Percentiles rank a stretch among this genome's conserved stretches.
These are phyloP conservation scores for Huiozyma sinensis DNA, from an alignment of 805 yeast species.

Conservation along the genomic window DNA sequence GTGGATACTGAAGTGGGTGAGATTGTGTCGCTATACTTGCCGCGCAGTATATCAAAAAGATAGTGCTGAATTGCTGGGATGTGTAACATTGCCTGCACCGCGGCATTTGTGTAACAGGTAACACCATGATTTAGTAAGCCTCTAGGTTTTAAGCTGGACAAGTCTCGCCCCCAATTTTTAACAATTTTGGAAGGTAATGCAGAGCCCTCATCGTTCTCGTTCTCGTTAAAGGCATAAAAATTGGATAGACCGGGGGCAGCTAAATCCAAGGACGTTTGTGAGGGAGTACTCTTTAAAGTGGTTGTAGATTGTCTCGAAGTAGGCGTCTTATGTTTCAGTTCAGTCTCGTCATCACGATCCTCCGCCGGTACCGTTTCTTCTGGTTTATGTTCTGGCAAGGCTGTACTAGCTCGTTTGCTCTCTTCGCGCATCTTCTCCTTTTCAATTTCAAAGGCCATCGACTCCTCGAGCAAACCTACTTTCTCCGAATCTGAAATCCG, in stretches of 20 bases:
- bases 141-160: constrained; percentile 35
- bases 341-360: constrained; percentile 24
- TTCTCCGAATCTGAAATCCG: constrained; percentile 26
- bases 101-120: constrained; percentile 93
- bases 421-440: constrained; percentile 7
- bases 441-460: constrained; percentile 11
- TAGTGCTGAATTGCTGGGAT: constrained; percentile 87
- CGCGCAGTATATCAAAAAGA: constrained; percentile 50
- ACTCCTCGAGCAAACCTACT: constrained; percentile 14
- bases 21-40: constrained; percentile 38
- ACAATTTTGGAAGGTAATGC: constrained; percentile 45
- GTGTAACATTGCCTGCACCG: constrained; percentile 82
- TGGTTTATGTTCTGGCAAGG: neutral
- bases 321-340: constrained; percentile 22
- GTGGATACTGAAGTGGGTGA: constrained; percentile 51
- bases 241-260: constrained; percentile 23
- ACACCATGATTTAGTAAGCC: constrained; percentile 90
- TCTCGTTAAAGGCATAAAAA: constrained; percentile 52
- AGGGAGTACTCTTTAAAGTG: neutral
- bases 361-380: constrained; percentile 14
- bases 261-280: neutral
- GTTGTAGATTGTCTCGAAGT: constrained; percentile 5
- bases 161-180: constrained; percentile 60
- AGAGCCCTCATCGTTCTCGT: constrained; percentile 51
- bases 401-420: neutral